Evolutionary conservation across 495 filamentous ascomycete species (phyloP), one percentile per base, ranked within the genome.

Genomic region (Acidiella bohemica): DNA sequence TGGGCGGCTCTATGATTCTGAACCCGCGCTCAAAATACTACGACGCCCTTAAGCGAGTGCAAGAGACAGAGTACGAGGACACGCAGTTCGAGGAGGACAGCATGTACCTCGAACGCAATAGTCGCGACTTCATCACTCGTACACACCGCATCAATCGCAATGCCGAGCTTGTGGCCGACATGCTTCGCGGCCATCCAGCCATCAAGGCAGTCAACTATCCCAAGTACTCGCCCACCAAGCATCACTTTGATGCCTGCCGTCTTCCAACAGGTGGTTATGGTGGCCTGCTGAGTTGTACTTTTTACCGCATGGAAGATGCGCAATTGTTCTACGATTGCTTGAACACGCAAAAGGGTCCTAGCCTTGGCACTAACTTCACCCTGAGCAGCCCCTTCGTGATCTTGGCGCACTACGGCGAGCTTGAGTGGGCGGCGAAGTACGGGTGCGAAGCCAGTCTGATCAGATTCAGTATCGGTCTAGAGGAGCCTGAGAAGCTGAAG

Each of bases 321-420:
- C 61, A 82, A 22, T 72, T 73, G 0, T 94, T 95, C 58, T 93
- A 79, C 64, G 85, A 97, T 57, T 68, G 71, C 13, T 59, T 97
- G 6, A 79, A 93, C 48, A 86, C 85, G 0, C 73, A 80, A 23
- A 97, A 97, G 59, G 90, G 90, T 0, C 90, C 90, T 0, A 94
- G 88, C 55, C 67, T 97, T 17, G 90, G 90, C 0, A 96, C 92
- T 0, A 97, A 97, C 53, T 96, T 99, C 59, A 96, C 90, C 0
- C 64, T 99, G 33, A 77, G 75, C 53, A 92, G 76, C 25, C 90
- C 92, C 7, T 97, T 93, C 50, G 84, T 88, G 21, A 60, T 97
- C 12, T 61, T 97, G 19, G 92, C 92, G 17, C 92, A 97, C 57
- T 97, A 90, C 46, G 64, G 72, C 39, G 92, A 97, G 67, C 58